A percentile compares a stretch with the other conserved stretches of the same genome.
Conservation (phyloP, 805 yeast genomes). For the Candida nemodendra region DNA sequence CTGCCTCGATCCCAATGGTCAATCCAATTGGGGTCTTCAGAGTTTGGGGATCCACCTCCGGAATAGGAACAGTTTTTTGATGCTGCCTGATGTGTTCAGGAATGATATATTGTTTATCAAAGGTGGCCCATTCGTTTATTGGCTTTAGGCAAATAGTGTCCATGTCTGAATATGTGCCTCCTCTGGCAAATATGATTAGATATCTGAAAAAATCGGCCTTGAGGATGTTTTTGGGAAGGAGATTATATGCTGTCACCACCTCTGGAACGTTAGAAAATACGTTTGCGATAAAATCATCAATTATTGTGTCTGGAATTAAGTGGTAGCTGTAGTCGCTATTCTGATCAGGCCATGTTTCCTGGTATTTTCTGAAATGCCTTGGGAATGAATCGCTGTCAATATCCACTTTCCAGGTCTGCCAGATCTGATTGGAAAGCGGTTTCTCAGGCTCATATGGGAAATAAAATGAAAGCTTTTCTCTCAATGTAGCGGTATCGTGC, state of each 20-base stretch:
- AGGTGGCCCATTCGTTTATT: constrained; percentile 71
- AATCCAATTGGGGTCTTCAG: constrained; percentile 56
- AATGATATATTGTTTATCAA: constrained; percentile 27
- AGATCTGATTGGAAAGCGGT: constrained; percentile 73
- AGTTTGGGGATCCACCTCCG: constrained; percentile 24
- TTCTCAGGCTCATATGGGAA: constrained; percentile 70
- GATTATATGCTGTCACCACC: constrained; percentile 68
- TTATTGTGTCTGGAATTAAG: constrained; percentile 61
- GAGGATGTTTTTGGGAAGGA: constrained; percentile 77
- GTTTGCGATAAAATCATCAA: constrained; percentile 54
- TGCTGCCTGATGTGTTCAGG: constrained; percentile 6
- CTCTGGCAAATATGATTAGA: constrained; percentile 80
- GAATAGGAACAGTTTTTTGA: constrained; percentile 4
- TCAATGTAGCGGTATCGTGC: constrained; percentile 23
- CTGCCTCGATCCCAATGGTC: constrained; percentile 92
- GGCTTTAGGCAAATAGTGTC: constrained; percentile 81
- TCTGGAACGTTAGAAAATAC: constrained; percentile 72
- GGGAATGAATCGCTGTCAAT: constrained; percentile 58
- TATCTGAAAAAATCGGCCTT: constrained; percentile 95
- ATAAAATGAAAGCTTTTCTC: constrained; percentile 64
- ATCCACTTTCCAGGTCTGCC: constrained; percentile 93
- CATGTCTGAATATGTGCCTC: constrained; percentile 90
- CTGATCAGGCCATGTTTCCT: constrained; percentile 59
- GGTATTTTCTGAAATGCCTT: constrained; percentile 44
- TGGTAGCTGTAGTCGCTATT: constrained; percentile 71